Evolutionary conservation across 2,329 filamentous ascomycete species (phyloP), one percentile per base, ranked within the genome.

Genomic region (Seiridium cupressi): DNA sequence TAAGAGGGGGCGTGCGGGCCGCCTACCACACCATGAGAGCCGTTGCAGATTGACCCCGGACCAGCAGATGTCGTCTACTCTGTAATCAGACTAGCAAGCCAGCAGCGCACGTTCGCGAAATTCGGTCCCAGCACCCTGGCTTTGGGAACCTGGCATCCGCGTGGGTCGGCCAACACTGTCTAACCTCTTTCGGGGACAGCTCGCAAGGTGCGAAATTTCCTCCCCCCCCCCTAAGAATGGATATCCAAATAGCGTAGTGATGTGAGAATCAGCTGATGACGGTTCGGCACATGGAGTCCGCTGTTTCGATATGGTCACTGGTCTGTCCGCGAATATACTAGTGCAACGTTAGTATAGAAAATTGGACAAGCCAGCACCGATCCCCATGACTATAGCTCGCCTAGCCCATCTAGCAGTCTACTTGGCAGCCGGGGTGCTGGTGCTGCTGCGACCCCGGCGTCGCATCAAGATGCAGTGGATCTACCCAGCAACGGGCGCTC

Each of bases 131-230:
- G 40, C 34, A 49, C 55, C 55, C 44, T 58, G 55, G 55, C 55
- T 40, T 58, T 58, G 55, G 34, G 13, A 49, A 36, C 55, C 55
- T 31, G 13, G 55, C 13, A 58, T 26, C 51, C 46, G 55, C 44
- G 31, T 40, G 13, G 42, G 44, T 42, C 42, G 31, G 42, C 18
- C n/a, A 32, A 34, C 36, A 44, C 53, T 32, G 32, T 32, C 38
- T 44, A 9, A 18, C 32, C 53, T 55, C 18, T 44, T 31, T 38
- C 35, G 32, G 34, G n/a, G 11, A 35, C 34, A 53, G 49, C 13
- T 10, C 18, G 13, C 42, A 44, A 13, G 18, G 32, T 49, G 49
- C 34, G 49, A 53, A 53, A 40, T 5, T 35, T 53, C 10, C n/a
- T 34, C 34, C 32, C 46, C 31, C 32, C 34, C 32, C 46, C 31